Base-by-base conservation (phyloP, 306 rosid species). In the Cyamopsis tetragonoloba region DNA sequence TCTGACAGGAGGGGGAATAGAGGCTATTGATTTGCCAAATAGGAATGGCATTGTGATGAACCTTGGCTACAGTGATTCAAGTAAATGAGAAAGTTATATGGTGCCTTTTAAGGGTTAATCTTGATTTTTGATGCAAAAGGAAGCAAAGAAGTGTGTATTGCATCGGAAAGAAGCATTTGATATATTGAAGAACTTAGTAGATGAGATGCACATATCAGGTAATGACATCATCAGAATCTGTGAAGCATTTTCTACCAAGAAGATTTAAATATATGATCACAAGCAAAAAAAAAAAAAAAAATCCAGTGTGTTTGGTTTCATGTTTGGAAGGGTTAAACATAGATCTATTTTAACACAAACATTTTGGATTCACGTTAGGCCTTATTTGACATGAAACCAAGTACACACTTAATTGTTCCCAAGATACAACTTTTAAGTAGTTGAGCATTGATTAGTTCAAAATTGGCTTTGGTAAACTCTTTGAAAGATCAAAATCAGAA, bases 401-500 rank as follows among this genome's bases (percentile, higher is more conserved):
- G n/a, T n/a, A n/a, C n/a, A n/a, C n/a, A n/a, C n/a, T n/a, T n/a
- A n/a, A n/a, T 49, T 37, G 44, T 28, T 77, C 46, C 73, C 9
- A 13, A 49, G 39, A 59, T 42, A 35, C 2, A 14, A 31, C 35
- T 24, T n/a, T n/a, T 11, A 41, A 24, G 62, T 48, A 49, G 54
- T 66, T 31, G 48, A 17, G 47, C n/a, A 28, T 48, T 28, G 22
- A 68, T 68, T 62, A 27, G 26, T 31, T 28, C 51, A 34, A 62
- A 57, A 27, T 37, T 10, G 27, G 42, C 37, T 48, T 55, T 3
- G 51, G 32, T 19, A 44, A 17, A 11, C 38, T 42, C 35, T 66
- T 42, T 26, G 30, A 31, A 69, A 59, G 35, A 19, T 46, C 26
- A 39, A 34, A 46, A 61, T 31, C 50, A 50, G 66, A 71, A 37